These are phyloP conservation scores for Pythium periplocum DNA, from an alignment of 352 stramenopile species.

Conservation along the genomic window DNA sequence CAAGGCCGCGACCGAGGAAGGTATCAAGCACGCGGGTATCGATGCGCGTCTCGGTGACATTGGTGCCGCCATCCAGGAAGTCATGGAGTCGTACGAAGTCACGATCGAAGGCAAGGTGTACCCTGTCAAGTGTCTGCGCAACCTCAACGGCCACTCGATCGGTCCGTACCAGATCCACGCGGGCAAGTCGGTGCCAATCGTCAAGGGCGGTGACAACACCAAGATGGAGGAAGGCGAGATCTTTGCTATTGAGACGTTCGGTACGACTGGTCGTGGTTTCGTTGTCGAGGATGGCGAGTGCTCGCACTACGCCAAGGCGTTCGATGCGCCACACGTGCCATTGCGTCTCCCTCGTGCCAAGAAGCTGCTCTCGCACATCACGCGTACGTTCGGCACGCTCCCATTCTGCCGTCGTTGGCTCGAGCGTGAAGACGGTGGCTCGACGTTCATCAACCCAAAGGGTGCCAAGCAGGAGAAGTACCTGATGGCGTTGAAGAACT, in stretches of 20 bases:
- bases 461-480: conserved; percentile 98
- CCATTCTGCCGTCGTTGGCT: conserved; percentile 98
- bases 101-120: conserved; percentile 95
- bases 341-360: conserved; percentile 90
- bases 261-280: conserved; percentile 79
- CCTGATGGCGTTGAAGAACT: conserved; percentile 95
- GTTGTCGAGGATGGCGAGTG: conserved; percentile 95
- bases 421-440: conserved; percentile 96
- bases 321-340: conserved; percentile 93
- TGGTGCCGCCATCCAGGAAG: conserved; percentile 93
- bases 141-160: conserved; percentile 99
- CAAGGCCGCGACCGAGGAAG: conserved; percentile 88
- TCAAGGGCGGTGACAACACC: conserved; percentile 89
- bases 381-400: conserved; percentile 99
- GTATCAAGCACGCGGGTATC: conserved; percentile 88
- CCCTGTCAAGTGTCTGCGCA: conserved; percentile 94
- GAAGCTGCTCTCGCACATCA: conserved; percentile 96
- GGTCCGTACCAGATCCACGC: conserved; percentile 95
- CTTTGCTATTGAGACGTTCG: conserved; percentile 97
- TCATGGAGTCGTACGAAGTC: conserved; percentile 98
- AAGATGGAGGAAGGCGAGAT: conserved; percentile 98
- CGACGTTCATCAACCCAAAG: conserved; percentile 86
- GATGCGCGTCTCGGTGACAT: conserved; percentile 94
- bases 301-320: conserved; percentile 97
- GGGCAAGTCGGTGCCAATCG: conserved; percentile 97